phyloP scores from a whole-genome alignment of 2,329 filamentous ascomycete genomes.

The Neofusicoccum sp. region DNA sequence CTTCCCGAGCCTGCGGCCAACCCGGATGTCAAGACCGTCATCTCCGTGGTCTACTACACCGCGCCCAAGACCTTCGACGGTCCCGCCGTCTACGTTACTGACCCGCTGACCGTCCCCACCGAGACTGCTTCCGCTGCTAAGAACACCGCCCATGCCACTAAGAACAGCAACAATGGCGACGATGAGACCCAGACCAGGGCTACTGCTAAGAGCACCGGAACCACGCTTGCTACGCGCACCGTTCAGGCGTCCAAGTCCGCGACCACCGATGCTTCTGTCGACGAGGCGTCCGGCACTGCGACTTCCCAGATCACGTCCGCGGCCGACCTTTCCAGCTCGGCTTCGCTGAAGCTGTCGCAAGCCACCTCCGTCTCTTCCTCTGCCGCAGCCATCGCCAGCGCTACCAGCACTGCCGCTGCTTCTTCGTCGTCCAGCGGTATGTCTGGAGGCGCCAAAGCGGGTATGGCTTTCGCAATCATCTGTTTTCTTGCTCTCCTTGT shows the following conservation, averaged over 20 bases:
- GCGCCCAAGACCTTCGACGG: conserved; percentile 53
- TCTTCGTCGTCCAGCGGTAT: conserved; percentile 36
- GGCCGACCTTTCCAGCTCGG: background rate
- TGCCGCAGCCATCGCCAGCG: conserved; percentile 24
- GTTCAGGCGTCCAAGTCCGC: conserved; percentile 21
- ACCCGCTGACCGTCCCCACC: conserved; percentile 16
- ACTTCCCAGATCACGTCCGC: conserved; percentile 5
- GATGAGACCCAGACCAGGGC: background rate
- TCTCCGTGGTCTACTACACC: conserved; percentile 53
- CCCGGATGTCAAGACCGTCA: conserved; percentile 32
- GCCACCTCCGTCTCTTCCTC: conserved; percentile 29
- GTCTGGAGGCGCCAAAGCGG: conserved; percentile 63
- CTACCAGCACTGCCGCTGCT: conserved; percentile 28
- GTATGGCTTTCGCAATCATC: conserved; percentile 80
- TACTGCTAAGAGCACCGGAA: conserved; percentile 11
- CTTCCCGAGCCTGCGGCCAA: conserved; percentile 18
- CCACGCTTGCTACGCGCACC: conserved; percentile 21
- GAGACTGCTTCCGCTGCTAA: background rate
- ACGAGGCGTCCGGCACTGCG: conserved; percentile 4
- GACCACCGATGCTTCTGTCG: conserved; percentile 22
- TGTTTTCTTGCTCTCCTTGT: conserved; percentile 65
- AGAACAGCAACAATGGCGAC: background rate
- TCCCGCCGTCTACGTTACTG: conserved; percentile 32
- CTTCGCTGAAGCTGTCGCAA: conserved; percentile 12
- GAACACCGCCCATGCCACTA: conserved; percentile 2